Base-by-base conservation (phyloP, 1,139 yeast species). In the Suhomyces wounanorum region DNA sequence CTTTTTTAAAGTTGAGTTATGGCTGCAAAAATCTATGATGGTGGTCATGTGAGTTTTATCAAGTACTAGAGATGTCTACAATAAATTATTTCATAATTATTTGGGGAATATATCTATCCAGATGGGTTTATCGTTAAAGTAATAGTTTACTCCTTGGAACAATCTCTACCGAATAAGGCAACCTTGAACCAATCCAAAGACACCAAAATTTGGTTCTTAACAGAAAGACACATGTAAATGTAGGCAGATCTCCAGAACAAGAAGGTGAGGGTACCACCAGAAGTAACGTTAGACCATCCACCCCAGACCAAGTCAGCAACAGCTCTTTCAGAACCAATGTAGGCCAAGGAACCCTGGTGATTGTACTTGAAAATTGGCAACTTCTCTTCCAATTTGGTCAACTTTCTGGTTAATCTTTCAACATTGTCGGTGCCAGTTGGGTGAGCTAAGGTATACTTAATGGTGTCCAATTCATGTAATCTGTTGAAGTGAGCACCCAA, bases 161-260 rank as follows among this genome's bases (percentile, higher is more conserved):
- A 79, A 70, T 90, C 96, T 75, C 98, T 88, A 54, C 98, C 98
- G 67, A 91, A 89, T 65, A 90, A 70, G 63, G 85, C 81, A 55
- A 89, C 88, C 78, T 90, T 91, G 59, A 83, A 66, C 97, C 97
- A 91, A 70, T 92, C 97, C 64, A 87, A 75, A 58, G 84, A 81
- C 53, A 91, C 96, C 67, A 90, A 79, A 57, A 89, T 77, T 79
- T 89, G 92, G 78, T 89, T 90, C 75, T 91, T 85, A 64, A 87
- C 85, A 48, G 95, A 85, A 70, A 92, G 84, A 73, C 95, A 88
- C 97, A 91, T 91, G 72, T 89, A 84, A 60, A 92, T 82, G 73
- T 92, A 91, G 44, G 96, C 96, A 37, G 92, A 85, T 75, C 96
- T 86, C 97, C 97, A 92, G 82, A 92, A 86, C 70, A 89, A 78